Evolutionary conservation across 139 green algal genomes (phyloP).

Genomic region (Eudorina sp.): DNA sequence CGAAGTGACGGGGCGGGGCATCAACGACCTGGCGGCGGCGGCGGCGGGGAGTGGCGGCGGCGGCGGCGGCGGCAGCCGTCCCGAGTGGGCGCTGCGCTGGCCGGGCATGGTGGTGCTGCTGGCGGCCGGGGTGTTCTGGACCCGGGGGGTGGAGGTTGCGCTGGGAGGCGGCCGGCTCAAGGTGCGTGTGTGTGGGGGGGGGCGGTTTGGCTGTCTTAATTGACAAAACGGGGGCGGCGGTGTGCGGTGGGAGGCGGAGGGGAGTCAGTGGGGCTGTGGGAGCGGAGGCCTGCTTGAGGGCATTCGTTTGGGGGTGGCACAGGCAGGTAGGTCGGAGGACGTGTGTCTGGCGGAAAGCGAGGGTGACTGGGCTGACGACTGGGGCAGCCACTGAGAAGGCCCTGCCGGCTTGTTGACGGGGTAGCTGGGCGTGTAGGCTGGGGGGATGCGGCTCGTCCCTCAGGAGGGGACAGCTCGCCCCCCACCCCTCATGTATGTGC

Average conservation of each 20-base stretch:
- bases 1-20: slow-evolving; percentile 50
- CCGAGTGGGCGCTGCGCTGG: slow-evolving; percentile 80
- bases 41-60: neutral
- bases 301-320: too few species aligned
- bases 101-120: slow-evolving; percentile 84
- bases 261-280: neutral
- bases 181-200: neutral
- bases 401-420: too few species aligned
- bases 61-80: slow-evolving; percentile 9
- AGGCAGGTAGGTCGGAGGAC: too few species aligned
- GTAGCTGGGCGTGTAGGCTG: too few species aligned
- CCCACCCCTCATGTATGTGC: too few species aligned
- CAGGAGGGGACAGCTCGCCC: too few species aligned
- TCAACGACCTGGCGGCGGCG: slow-evolving; percentile 44
- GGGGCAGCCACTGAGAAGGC: too few species aligned
- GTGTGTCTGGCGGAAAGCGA: too few species aligned
- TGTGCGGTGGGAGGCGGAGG: neutral
- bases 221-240: neutral
- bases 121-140: slow-evolving; percentile 75
- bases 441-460: too few species aligned
- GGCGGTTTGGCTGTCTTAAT: too few species aligned
- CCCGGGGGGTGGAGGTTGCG: slow-evolving; percentile 67
- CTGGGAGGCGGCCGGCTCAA: slow-evolving; percentile 40
- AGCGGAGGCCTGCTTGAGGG: neutral
- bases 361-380: too few species aligned